A percentile compares a stretch with the other conserved stretches of the same genome.
Conservation (phyloP, 208 protist genomes). For the Leishmania aethiopica region DNA sequence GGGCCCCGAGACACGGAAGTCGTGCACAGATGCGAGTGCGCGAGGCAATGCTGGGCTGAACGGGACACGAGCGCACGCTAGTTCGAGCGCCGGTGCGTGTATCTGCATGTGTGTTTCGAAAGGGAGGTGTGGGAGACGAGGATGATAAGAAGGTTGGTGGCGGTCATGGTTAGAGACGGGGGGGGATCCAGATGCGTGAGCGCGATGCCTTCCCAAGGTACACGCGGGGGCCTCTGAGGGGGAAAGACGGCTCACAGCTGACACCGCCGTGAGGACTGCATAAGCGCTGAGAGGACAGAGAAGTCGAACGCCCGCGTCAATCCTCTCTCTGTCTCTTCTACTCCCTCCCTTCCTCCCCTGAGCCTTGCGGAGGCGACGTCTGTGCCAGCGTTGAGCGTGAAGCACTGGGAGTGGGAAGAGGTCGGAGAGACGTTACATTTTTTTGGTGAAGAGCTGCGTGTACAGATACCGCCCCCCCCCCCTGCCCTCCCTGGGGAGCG, state of each 20-base stretch:
- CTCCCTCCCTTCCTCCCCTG: background rate
- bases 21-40: too few species aligned
- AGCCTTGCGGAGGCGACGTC: background rate
- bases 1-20: background rate
- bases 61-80: background rate
- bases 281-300: background rate
- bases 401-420: background rate
- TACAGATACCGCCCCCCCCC: background rate
- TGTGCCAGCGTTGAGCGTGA: background rate
- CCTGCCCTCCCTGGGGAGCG: background rate
- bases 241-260: background rate
- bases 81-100: background rate
- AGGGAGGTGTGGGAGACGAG: background rate
- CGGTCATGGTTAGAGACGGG: background rate
- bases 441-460: background rate
- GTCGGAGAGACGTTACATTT: background rate
- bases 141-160: background rate
- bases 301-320: background rate
- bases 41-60: too few species aligned
- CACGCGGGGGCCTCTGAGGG: background rate
- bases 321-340: background rate
- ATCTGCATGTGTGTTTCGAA: background rate
- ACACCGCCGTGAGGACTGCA: background rate
- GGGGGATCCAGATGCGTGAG: background rate
- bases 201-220: background rate